Base-by-base conservation (phyloP, 805 yeast genomes). In the Huiozyma naganishii region DNA sequence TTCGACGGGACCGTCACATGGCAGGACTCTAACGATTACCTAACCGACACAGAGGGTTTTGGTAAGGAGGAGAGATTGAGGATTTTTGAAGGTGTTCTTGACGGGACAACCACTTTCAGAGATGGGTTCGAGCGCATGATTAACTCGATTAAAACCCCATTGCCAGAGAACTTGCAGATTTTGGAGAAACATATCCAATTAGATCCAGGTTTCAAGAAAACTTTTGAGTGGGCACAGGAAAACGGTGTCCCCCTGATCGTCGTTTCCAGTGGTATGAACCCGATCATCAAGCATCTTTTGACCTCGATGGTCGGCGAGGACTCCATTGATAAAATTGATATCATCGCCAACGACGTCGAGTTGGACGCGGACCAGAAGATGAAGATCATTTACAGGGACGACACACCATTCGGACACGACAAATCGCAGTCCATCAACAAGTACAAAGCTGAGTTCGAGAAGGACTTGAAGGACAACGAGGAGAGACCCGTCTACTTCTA, bases 1-100 rank as follows among this genome's bases (percentile, higher is more conserved):
- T 92, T 94, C 78, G 99, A 92, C 62, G 99, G 99, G 29, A 92
- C 98, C 2, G 92, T 92, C 50, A 92, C 98, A 9, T 68, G 84
- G 47, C 95, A 90, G 62, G 99, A 92, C 63, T 84, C 95, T 47
- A 92, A 92, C 62, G 97, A 92, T 64, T 83, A 72, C 61, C 68
- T 92, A 49, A 89, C 97, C 7, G 97, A 92, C 61, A 77, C 76
- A 53, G 69, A 83, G 23, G 99, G 99, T 4, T 83, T 87, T 62
- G 97, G 97, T 3, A 66, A 68, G 40, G 77, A 71, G 28, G 71
- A 72, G 49, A 76, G 98, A 53, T 65, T 70, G 45, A 77, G 67
- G 29, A 69, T 90, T 47, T 86, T 85, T 64, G 79, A 80, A 46
- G 74, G 75, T 48, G 83, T 90, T 51, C 70, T 90, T 41, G 74